A percentile compares a stretch with the other conserved stretches of the same genome.
Evolutionary conservation across 306 rosid genomes (phyloP).

Genomic region (Bauhinia variegata): DNA sequence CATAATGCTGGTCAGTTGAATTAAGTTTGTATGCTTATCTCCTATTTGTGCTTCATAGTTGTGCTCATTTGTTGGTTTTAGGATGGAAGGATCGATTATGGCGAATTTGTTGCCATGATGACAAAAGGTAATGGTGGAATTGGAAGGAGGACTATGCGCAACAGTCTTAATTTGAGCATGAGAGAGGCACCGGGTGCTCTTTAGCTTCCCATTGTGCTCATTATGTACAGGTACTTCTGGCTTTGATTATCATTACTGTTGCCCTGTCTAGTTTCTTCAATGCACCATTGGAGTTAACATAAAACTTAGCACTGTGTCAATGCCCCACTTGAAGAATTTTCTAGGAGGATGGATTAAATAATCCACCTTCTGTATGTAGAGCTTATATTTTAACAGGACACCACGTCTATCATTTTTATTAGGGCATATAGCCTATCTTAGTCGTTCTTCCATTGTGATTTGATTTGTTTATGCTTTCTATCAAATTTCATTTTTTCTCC

Average conservation of each 20-base stretch:
- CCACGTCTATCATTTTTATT: not conserved
- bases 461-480: not conserved
- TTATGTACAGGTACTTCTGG: constrained; percentile 50
- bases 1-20: constrained; percentile 5
- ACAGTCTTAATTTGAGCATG: constrained; percentile 92
- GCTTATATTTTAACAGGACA: not conserved
- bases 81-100: constrained; percentile 95
- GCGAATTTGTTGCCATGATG: constrained; percentile 97
- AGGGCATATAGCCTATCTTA: not conserved
- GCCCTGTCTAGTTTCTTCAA: not conserved
- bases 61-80: constrained; percentile 38
- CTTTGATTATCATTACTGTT: constrained; percentile 8
- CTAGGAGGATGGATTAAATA: not conserved
- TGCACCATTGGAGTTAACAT: not conserved
- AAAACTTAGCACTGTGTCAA: not conserved
- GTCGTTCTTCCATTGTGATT: not conserved
- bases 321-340: not conserved
- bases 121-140: constrained; percentile 84
- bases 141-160: constrained; percentile 95
- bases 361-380: not conserved
- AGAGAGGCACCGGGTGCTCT: constrained; percentile 77
- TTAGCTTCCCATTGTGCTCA: constrained; percentile 49
- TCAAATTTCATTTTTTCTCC: not conserved
- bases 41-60: constrained; percentile 34
- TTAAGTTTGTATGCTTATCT: constrained; percentile 16